Base-by-base conservation (phyloP, 371 early-diverging fungal species). In the Mortierella sp. region DNA sequence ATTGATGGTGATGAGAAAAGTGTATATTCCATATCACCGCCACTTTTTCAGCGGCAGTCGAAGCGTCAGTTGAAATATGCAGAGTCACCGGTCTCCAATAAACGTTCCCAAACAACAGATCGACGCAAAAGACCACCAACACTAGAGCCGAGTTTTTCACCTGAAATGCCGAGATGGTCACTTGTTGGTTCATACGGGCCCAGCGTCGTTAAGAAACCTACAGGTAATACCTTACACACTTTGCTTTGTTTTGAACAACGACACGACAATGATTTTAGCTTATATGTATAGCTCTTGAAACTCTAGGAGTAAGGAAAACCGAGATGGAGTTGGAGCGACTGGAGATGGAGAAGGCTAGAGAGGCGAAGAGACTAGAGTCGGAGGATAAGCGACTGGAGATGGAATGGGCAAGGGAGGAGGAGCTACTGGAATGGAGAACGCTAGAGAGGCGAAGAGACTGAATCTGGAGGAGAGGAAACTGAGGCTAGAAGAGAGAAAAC, bases 101-200 rank as follows among this genome's bases (percentile, higher is more conserved):
- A 73, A 28, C 73, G 52, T 21, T 28, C 38, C 34, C 73, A 68
- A 65, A 34, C 31, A 75, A 45, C 68, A 21, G 52, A 75, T 28
- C 31, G 26, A 34, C 75, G 52, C 50, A 31, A 50, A 65, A 48
- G 45, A 14, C 52, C 75, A 50, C 52, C 75, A 16, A 50, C 47
- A n/a, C 24, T 75, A 52, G 52, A 68, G 24, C 34, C 75, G 24
- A 45, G 68, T 44, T 57, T 28, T 16, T 50, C 73, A 54, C 75
- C 73, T 19, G 73, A 54, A 54, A n/a, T n/a, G n/a, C n/a, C n/a
- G n/a, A n/a, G n/a, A n/a, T n/a, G n/a, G n/a, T n/a, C n/a, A n/a
- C n/a, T n/a, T n/a, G n/a, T n/a, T n/a, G n/a, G n/a, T n/a, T n/a
- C n/a, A n/a, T n/a, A n/a, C n/a, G n/a, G n/a, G n/a, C n/a, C n/a